phyloP scores from a whole-genome alignment of 1,284 basidiomycete species.

The Mycena sp. region DNA sequence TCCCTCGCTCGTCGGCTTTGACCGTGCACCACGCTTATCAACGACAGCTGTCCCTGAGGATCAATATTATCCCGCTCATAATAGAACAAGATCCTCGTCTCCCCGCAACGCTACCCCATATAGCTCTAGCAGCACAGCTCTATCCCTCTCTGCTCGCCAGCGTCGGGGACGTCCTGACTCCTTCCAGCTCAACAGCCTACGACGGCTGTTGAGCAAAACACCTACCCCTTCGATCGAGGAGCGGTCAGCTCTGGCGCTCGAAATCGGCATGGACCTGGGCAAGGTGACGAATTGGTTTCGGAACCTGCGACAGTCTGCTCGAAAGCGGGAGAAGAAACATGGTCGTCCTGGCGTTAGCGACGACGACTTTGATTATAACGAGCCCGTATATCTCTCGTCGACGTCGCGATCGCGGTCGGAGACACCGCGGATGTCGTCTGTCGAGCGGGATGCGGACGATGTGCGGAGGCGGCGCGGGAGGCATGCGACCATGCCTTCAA shows the following conservation, averaged over 20 bases:
- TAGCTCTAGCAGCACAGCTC: conserved; percentile 49
- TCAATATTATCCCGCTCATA: conserved; percentile 40
- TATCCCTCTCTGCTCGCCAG: conserved; percentile 50
- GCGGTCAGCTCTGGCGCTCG: conserved; percentile 73
- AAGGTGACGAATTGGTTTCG: conserved; percentile 91
- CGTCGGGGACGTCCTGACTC: conserved; percentile 82
- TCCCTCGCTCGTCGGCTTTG: conserved; percentile 37
- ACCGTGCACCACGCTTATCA: conserved; percentile 41
- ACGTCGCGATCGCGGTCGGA: conserved; percentile 34
- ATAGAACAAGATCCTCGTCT: conserved; percentile 48
- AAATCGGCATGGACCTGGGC: conserved; percentile 83
- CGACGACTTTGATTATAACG: conserved; percentile 17
- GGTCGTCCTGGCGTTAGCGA: conserved; percentile 20
- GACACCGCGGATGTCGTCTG: conserved; percentile 20
- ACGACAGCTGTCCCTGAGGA: conserved; percentile 48
- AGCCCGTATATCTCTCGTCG: conserved; percentile 32
- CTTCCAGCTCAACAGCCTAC: conserved; percentile 78
- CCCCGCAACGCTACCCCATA: conserved; percentile 61
- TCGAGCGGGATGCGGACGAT: conserved; percentile 13
- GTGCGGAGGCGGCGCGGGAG: not conserved
- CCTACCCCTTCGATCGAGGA: conserved; percentile 84
- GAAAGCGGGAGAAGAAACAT: conserved; percentile 27
- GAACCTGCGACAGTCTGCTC: conserved; percentile 51
- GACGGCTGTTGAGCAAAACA: conserved; percentile 73
- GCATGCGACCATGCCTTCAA: conserved; percentile 22